Percentiles rank a stretch among this genome's conserved stretches.
Evolutionary conservation across 1,284 basidiomycete species (phyloP).

Genomic region (Microstroma glucosiphilum): DNA sequence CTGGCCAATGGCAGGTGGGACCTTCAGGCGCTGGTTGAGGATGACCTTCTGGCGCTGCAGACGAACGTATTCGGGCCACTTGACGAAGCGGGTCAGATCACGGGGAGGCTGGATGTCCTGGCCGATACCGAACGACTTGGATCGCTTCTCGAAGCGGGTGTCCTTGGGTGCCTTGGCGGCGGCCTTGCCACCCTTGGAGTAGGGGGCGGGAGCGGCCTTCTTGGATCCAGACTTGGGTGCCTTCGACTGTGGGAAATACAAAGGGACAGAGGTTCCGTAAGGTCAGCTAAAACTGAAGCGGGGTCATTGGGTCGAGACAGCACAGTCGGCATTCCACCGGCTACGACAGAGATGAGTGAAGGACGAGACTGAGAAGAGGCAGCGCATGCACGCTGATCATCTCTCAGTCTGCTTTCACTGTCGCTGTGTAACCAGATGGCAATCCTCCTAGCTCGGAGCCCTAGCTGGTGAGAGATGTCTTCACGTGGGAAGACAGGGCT

Average conservation of each 20-base stretch:
- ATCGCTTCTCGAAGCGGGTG: constrained; percentile 85
- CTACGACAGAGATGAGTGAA: too few species aligned
- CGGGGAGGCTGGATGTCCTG: constrained; percentile 85
- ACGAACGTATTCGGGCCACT: constrained; percentile 98
- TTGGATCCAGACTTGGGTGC: constrained; percentile 32
- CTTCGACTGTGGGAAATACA: constrained; percentile 35
- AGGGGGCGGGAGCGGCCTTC: constrained; percentile 44
- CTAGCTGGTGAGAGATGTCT: too few species aligned
- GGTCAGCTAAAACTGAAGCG: constrained; percentile 7
- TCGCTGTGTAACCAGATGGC: too few species aligned
- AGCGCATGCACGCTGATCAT: too few species aligned
- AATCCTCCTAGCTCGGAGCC: too few species aligned
- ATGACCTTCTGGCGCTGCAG: constrained; percentile 98
- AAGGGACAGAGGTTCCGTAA: constrained; percentile 4
- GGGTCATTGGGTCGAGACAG: constrained; percentile 49
- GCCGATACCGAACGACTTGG: constrained; percentile 93
- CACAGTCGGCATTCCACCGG: too few species aligned
- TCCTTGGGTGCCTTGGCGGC: constrained; percentile 67
- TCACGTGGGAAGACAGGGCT: too few species aligned
- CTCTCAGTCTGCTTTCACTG: too few species aligned
- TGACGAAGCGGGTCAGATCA: constrained; percentile 95
- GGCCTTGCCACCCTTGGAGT: constrained; percentile 42
- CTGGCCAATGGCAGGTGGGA: constrained; percentile 94
- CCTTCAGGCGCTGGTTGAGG: constrained; percentile 95
- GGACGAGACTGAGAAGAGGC: too few species aligned